Evolutionary conservation across 1,139 yeast species (phyloP), one percentile per base, ranked within the genome.

Genomic region (Debaryomyces coudertii): DNA sequence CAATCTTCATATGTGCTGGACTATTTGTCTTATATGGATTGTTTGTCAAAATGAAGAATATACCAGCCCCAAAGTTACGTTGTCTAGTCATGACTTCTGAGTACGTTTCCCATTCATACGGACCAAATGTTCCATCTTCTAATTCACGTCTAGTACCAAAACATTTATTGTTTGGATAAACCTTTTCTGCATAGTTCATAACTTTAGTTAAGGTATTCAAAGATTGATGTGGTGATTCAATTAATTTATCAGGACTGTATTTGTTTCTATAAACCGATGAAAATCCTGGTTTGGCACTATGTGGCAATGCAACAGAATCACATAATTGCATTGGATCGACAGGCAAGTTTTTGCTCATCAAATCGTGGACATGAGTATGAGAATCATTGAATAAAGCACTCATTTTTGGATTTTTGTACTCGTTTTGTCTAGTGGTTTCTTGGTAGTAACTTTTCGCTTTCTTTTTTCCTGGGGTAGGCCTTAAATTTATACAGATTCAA

Each of bases 61-160:
- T 56, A 9, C 95, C 95, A 2, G 88, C 68, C 4, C 90, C 95
- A 38, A 87, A 69, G 44, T 77, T 65, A 43, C 66, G 63, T 45
- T 79, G 74, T 43, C 83, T 69, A 38, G 60, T 52, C 25, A 68
- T 65, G 7, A 79, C 68, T 36, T 71, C 61, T 8, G 52, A 54
- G 57, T 75, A 85, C 7, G 78, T 62, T 51, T 77, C 71, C 65
- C 71, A 87, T 27, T 66, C 67, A 64, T 80, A 87, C 23, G 55
- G 54, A 43, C 68, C 73, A 41, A 72, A 71, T 4, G 77, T 66
- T n/a, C 71, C 77, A 47, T 74, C 74, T 42, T 66, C 59, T 6
- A 48, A 49, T 39, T 57, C 67, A 1, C 58, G 57, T 48, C 92
- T 68, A 7, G 63, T 62, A 15, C 92, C 93, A 30, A 85, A 64